Evolutionary conservation across 1,139 yeast genomes (phyloP).

Genomic region (Hyphopichia fennica): DNA sequence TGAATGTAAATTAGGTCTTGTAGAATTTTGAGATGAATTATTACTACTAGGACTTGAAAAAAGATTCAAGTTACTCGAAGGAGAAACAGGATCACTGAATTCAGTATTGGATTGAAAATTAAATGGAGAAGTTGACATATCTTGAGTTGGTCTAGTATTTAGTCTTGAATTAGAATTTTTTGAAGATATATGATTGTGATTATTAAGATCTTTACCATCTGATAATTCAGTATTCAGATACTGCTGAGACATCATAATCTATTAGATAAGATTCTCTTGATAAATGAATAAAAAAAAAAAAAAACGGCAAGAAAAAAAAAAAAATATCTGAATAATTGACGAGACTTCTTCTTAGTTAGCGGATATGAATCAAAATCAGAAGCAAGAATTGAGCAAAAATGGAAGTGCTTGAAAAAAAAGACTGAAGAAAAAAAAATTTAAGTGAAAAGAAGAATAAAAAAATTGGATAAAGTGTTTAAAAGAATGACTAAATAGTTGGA

Average conservation of each 20-base stretch:
- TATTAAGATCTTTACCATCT: background rate
- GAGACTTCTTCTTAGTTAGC: too few relatives aligned
- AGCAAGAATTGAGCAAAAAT: too few relatives aligned
- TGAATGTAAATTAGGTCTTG: conserved; percentile 5
- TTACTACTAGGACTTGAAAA: background rate
- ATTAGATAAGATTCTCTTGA: background rate
- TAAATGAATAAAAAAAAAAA: too few relatives aligned
- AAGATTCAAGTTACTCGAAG: background rate
- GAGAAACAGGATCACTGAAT: background rate
- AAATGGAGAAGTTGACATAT: conserved; percentile 3
- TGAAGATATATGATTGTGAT: too few relatives aligned
- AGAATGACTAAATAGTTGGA: conserved; percentile 16
- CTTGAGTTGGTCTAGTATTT: background rate
- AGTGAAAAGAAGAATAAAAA: background rate
- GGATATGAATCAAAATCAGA: too few relatives aligned
- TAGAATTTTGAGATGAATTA: background rate
- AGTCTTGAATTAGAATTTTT: background rate
- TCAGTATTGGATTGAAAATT: conserved; percentile 2
- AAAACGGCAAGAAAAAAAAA: too few relatives aligned
- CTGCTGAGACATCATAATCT: background rate
- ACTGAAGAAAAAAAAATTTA: background rate
- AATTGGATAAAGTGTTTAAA: conserved; percentile 4
- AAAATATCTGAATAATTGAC: too few relatives aligned
- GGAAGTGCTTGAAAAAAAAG: too few relatives aligned
- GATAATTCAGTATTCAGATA: background rate